Evolutionary conservation across 306 rosid species (phyloP), one percentile per base, ranked within the genome.

Genomic region (Mimosa bimucronata): DNA sequence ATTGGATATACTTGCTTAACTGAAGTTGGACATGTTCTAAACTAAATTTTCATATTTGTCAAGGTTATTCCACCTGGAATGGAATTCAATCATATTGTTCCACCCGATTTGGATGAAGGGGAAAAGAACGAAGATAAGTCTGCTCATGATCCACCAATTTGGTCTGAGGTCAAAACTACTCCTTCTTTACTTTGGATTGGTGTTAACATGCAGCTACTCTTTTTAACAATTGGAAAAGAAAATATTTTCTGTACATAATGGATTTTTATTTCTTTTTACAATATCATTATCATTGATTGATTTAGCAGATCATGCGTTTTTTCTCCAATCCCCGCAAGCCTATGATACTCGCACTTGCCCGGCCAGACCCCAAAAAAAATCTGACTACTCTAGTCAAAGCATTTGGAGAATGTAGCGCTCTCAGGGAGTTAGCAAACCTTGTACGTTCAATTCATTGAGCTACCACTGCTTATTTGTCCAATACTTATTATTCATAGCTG

Each of bases 361-460:
- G 98, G 87, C 97, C 98, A 37, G 98, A 95, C 82, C 98, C 98
- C 19, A 95, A 95, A 84, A 95, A 95, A 95, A 95, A 95, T 87
- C 93, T 95, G 80, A 92, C 97, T 73, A 92, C 98, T 77, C 87
- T 95, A 90, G 97, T 95, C 77, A 92, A 90, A 83, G 98, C 98
- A 81, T 95, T 95, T 90, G 98, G 98, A 82, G 98, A 95, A 86
- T 95, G 98, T 67, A 97, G 97, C 77, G 91, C 97, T 34, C 88
- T 95, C 28, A 89, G 81, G 85, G 98, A 95, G 94, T 95, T 95
- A 79, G 98, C 98, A 23, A 95, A 95, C 77, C 97, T 95, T 60
- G 98, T 95, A 91, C 41, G 93, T 75, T 82, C 79, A 71, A 62
- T 77, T 84, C 50, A 44, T 71, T 44, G 58, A 29, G 68, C 82